Conservation (phyloP, 805 yeast genomes). For the Dipodascus geniculatus region DNA sequence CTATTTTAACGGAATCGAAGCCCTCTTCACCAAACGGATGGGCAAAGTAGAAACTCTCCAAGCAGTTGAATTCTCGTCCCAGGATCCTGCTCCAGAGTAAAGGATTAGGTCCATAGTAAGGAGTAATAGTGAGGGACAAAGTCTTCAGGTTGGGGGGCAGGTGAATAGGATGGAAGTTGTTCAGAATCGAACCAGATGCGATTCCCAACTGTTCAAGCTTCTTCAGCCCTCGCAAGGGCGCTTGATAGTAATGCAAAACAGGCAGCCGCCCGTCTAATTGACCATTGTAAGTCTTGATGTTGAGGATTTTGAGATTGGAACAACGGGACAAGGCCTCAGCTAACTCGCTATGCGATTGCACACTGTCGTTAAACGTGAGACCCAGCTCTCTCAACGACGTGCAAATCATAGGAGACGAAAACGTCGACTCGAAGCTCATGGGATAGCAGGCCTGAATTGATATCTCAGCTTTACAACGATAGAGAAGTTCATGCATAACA, state of each 20-base stretch:
- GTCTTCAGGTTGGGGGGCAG: neutral
- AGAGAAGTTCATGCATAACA: neutral
- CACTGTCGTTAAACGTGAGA: neutral
- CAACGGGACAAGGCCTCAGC: neutral
- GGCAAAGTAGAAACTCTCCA: conserved; percentile 1
- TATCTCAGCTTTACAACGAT: neutral
- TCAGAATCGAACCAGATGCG: neutral
- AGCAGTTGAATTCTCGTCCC: neutral
- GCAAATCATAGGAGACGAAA: neutral
- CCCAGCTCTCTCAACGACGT: neutral
- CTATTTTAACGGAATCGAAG: neutral
- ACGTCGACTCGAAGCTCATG: neutral
- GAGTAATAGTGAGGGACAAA: neutral
- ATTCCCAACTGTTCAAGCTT: neutral
- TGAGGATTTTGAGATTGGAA: neutral
- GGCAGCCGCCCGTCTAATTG: neutral
- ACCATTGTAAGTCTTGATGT: neutral
- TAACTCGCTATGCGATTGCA: neutral
- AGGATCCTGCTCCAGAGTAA: neutral
- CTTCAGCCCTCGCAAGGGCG: neutral
- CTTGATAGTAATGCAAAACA: conserved; percentile 1
- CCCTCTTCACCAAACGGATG: neutral
- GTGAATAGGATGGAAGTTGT: neutral
- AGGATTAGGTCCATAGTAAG: neutral
- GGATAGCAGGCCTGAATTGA: neutral